Evolutionary conservation across 352 stramenopile species (phyloP), one percentile per base, ranked within the genome.

Genomic region (Globisporangium emineosum): DNA sequence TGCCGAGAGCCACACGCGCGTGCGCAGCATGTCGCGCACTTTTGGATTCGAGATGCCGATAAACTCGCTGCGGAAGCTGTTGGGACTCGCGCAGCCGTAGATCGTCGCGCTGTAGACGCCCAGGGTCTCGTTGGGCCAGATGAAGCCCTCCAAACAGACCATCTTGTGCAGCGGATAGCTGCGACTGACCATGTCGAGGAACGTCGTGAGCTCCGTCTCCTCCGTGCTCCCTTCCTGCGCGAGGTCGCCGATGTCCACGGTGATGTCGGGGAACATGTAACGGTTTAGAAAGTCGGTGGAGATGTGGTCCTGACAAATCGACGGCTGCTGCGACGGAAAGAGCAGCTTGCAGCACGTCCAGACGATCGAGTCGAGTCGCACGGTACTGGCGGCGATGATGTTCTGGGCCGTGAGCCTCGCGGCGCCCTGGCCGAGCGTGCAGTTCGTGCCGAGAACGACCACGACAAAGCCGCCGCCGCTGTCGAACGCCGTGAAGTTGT

Each of bases 261-360:
- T 54, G 32, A 60, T 68, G 43, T 62, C 64, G 2, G 43, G 27
- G 29, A 71, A 50, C 25, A 60, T 50, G 60, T 75, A 75, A 5
- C 68, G 60, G 5, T 61, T 35, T 3, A 69, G 30, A 51, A 75
- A 75, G 9, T 66, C 62, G 15, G 57, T 60, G 1, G 63, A 54
- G 19, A 75, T 71, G 57, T 65, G 57, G 29, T 62, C 51, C 30
- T 71, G 65, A 43, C 65, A 75, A 6, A 75, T 56, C 3, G 62
- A 60, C 4, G 68, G 68, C 8, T 62, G 65, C 27, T 65, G 68
- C 15, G 68, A 59, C 23, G 56, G 56, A 17, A 66, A 63, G 4
- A 73, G 54, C 17, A 75, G 60, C 51, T 65, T 60, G 51, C 68
- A 75, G 33, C 59, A 63, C 6, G 68, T 59, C 68, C 68, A 75